Evolutionary conservation across 768 basidiomycete genomes (phyloP).

Genomic region (Naematelia aurantialba): DNA sequence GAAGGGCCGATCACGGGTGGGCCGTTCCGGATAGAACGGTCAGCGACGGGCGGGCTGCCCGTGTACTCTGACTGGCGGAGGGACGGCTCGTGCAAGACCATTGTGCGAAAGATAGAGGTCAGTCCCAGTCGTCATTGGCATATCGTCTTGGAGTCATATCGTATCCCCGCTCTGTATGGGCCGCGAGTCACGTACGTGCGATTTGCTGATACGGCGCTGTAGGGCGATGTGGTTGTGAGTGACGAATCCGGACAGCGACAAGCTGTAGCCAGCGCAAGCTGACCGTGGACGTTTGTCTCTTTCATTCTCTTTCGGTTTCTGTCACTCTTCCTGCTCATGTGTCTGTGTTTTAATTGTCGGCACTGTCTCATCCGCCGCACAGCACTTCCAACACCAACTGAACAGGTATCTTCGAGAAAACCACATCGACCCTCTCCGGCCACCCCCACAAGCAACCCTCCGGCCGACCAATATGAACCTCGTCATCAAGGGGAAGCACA

Average conservation of each 20-base stretch:
- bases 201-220: not conserved
- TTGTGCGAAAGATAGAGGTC: slow-evolving; percentile 25
- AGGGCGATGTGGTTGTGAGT: slow-evolving; percentile 18
- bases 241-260: not conserved
- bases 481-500: slow-evolving; percentile 18
- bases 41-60: slow-evolving; percentile 16
- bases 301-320: not conserved
- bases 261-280: not conserved
- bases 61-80: slow-evolving; percentile 24
- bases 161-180: too few relatives aligned
- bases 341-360: not conserved
- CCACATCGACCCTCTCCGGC: slow-evolving; percentile 18
- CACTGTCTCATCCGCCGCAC: not conserved
- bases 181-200: too few relatives aligned
- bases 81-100: slow-evolving; percentile 19
- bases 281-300: not conserved
- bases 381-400: slow-evolving; percentile 21
- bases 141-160: too few relatives aligned
- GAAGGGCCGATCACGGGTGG: not conserved
- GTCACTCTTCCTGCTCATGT: not conserved
- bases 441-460: slow-evolving; percentile 10
- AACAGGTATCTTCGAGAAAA: slow-evolving; percentile 13
- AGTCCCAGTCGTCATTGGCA: slow-evolving; percentile 6
- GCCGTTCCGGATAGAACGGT: slow-evolving; percentile 7
- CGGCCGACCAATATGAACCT: slow-evolving; percentile 26